Evolutionary conservation across 768 basidiomycete species (phyloP), one percentile per base, ranked within the genome.

Genomic region (Asterophora parasitica): DNA sequence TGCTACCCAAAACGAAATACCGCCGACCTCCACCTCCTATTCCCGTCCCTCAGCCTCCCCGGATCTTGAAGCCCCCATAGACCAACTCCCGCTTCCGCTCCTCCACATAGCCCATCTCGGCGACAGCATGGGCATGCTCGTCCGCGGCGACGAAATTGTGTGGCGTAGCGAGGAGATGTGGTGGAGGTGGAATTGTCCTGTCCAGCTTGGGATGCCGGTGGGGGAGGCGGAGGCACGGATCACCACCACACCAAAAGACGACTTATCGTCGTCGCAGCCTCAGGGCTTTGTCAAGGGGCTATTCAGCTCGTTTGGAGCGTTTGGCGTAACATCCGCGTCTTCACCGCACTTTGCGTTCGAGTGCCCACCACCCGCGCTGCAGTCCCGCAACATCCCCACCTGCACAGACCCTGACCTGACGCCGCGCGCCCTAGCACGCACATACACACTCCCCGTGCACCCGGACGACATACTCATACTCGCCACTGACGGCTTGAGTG

Each of bases 121-220:
- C 7, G 91, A 94, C 58, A 91, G 91, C 61, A 86, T 87, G 78
- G 83, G 84, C 17, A 85, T 90, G 76, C 75, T 96, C 16, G 81
- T 97, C 15, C 80, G 93, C 2, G 83, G 78, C 5, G 79, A 86
- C 37, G 73, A 80, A 45, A 82, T 96, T 36, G 79, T 82, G 1
- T 96, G 92, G 83, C 76, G 92, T 27, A 88, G 83, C 41, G 80
- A 88, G 35, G 94, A 96, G 65, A 94, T 95, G 89, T 93, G 92
- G 81, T 92, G 91, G 78, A 77, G 75, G 11, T 72, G 60, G 55
- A 75, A 76, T 62, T 77, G 70, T 27, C 76, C 76, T 0, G 73
- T 75, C 1, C 73, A 76, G 55, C 60, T 78, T 16, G 23, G 23
- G 3, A 23, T 23, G 23, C 23, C 23, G 23, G 23, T 23, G 23